Conservation (phyloP, 768 basidiomycete genomes). For the Tricholomella constricta region DNA sequence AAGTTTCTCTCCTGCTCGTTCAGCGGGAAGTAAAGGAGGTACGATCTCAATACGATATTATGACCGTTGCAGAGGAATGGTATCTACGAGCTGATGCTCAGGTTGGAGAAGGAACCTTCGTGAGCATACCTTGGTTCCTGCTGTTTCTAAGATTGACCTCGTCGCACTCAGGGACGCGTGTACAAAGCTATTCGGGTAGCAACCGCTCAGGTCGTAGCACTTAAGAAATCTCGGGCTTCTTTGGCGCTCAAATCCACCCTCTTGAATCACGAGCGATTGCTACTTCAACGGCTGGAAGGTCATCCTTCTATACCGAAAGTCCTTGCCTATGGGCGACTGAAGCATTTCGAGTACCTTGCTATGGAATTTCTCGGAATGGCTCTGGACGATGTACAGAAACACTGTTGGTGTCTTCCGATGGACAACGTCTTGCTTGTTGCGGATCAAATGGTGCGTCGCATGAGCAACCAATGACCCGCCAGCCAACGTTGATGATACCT, state of each 20-base stretch:
- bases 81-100: too few relatives aligned
- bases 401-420: background rate
- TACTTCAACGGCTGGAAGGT: background rate
- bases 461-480: background rate
- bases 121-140: too few relatives aligned
- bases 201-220: background rate
- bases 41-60: too few relatives aligned
- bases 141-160: too few relatives aligned
- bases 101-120: too few relatives aligned
- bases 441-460: background rate
- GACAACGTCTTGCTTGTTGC: background rate
- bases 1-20: too few relatives aligned
- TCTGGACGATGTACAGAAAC: background rate
- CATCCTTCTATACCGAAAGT: background rate
- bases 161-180: too few relatives aligned
- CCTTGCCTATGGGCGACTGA: background rate
- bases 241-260: background rate
- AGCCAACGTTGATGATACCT: background rate
- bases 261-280: background rate
- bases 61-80: too few relatives aligned
- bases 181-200: too few relatives aligned
- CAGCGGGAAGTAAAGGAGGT: too few relatives aligned
- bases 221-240: background rate
- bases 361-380: background rate
- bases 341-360: background rate